phyloP scores from a whole-genome alignment of 73 alveolate species.

The Diophrys appendiculata region DNA sequence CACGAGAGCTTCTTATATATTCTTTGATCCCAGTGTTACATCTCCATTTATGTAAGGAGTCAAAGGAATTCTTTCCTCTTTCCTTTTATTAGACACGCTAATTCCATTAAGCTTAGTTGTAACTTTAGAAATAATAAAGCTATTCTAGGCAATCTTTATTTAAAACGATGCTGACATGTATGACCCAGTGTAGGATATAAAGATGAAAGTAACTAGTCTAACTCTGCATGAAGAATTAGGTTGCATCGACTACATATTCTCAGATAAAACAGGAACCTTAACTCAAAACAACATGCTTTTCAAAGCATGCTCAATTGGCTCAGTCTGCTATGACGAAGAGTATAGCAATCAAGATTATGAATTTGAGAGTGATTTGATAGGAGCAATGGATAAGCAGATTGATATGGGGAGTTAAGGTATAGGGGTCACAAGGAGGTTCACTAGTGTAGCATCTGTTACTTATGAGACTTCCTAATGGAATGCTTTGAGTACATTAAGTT shows the following conservation, averaged over 20 bases:
- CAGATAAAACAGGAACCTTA: slow-evolving; percentile 98
- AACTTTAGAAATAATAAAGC: slow-evolving; percentile 93
- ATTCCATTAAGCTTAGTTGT: slow-evolving; percentile 94
- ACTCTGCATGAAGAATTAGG: slow-evolving; percentile 94
- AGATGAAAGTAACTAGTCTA: slow-evolving; percentile 74
- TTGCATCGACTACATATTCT: slow-evolving; percentile 82
- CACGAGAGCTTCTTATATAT: background rate
- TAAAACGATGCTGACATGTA: slow-evolving; percentile 77
- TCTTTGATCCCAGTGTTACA: background rate
- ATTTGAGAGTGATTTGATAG: background rate
- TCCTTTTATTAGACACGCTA: slow-evolving; percentile 84
- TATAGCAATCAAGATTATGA: slow-evolving; percentile 2
- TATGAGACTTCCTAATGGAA: no score
- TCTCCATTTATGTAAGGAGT: background rate
- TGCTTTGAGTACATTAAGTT: no score
- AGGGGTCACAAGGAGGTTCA: no score
- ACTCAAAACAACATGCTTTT: slow-evolving; percentile 80
- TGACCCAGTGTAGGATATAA: slow-evolving; percentile 69
- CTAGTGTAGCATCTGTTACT: no score
- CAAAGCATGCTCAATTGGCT: slow-evolving; percentile 52
- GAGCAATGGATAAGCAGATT: background rate
- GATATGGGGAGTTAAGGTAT: background rate
- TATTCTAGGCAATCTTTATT: slow-evolving; percentile 82
- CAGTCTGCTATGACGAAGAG: slow-evolving; percentile 23
- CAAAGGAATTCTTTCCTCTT: slow-evolving; percentile 50